Evolutionary conservation across 2,329 filamentous ascomycete genomes (phyloP).

Genomic region (Corynespora cassiicola): DNA sequence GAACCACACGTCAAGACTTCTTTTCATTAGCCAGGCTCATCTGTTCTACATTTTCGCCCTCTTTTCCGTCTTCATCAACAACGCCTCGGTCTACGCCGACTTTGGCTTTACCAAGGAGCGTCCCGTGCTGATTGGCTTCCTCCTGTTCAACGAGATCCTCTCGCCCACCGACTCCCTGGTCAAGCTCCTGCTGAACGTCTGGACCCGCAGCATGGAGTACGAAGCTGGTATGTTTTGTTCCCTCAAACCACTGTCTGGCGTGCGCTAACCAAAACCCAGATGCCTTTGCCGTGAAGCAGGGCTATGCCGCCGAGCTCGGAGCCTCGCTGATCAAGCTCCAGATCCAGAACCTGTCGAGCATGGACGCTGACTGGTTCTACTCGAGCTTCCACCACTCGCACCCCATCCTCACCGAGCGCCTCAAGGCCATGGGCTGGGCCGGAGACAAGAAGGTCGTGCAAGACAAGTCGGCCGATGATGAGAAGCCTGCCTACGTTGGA

Average conservation of each 20-base stretch:
- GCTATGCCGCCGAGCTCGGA: conserved; percentile 83
- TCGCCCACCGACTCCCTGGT: conserved; percentile 93
- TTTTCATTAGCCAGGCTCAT: conserved; percentile 82
- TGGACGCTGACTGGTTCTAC: conserved; percentile 99
- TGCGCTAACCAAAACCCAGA: conserved; percentile 55
- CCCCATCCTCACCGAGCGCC: conserved; percentile 90
- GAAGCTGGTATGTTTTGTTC: conserved; percentile 70
- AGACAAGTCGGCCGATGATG: conserved; percentile 59
- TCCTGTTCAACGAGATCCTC: conserved; percentile 96
- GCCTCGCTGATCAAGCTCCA: conserved; percentile 94
- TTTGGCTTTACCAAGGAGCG: conserved; percentile 86
- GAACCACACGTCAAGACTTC: conserved; percentile 90
- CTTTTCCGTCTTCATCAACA: conserved; percentile 98
- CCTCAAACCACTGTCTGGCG: not conserved
- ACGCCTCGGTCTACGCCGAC: conserved; percentile 84
- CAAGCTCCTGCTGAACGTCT: conserved; percentile 93
- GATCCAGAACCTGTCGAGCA: conserved; percentile 96
- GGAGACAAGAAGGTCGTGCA: conserved; percentile 64
- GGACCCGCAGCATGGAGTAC: conserved; percentile 95
- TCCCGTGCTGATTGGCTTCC: conserved; percentile 96
- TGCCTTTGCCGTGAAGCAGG: conserved; percentile 82
- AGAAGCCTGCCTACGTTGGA: conserved; percentile 71
- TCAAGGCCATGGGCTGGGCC: conserved; percentile 90
- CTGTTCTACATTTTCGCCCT: conserved; percentile 96
- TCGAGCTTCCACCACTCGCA: conserved; percentile 99